Evolutionary conservation across 1,139 yeast genomes (phyloP).

Genomic region (Suhomyces bokatorum): DNA sequence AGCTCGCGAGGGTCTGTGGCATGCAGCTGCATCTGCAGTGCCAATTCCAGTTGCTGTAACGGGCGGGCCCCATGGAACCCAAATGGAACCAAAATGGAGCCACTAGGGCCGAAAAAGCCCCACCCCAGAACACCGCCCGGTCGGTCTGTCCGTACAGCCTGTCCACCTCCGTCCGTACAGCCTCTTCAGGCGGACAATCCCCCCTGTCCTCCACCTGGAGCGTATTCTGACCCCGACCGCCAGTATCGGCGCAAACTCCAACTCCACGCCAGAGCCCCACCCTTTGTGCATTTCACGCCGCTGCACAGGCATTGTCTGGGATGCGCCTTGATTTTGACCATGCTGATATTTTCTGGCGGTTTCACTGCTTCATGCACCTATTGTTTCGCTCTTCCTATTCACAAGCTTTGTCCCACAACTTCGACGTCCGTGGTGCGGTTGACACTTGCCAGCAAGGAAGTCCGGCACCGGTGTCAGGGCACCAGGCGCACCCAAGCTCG

Average conservation of each 20-base stretch:
- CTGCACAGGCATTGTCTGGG: constrained; percentile 1
- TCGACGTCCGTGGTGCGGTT: background rate
- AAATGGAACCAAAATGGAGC: too few species aligned
- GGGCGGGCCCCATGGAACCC: too few species aligned
- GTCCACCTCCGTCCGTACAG: too few species aligned
- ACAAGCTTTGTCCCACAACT: background rate
- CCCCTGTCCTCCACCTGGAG: too few species aligned
- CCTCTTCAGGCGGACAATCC: too few species aligned
- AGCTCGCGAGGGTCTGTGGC: background rate
- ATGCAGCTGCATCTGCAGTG: background rate
- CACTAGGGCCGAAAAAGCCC: background rate
- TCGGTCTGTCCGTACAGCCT: too few species aligned
- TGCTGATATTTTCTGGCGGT: constrained; percentile 2
- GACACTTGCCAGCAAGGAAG: constrained; percentile 1
- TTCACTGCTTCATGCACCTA: constrained; percentile 1
- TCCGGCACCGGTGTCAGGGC: constrained; percentile 1
- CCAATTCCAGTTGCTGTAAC: background rate
- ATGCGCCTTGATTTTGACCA: background rate
- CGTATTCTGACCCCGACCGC: too few species aligned
- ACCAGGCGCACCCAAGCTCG: constrained; percentile 1
- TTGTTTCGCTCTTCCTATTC: constrained; percentile 1
- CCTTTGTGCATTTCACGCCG: background rate
- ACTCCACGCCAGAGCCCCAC: background rate
- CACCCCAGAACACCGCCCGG: background rate
- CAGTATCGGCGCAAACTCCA: background rate